A percentile compares a stretch with the other conserved stretches of the same genome.
Evolutionary conservation across 2,329 filamentous ascomycete species (phyloP).

Genomic region (Aspergillus pseudotamarii): DNA sequence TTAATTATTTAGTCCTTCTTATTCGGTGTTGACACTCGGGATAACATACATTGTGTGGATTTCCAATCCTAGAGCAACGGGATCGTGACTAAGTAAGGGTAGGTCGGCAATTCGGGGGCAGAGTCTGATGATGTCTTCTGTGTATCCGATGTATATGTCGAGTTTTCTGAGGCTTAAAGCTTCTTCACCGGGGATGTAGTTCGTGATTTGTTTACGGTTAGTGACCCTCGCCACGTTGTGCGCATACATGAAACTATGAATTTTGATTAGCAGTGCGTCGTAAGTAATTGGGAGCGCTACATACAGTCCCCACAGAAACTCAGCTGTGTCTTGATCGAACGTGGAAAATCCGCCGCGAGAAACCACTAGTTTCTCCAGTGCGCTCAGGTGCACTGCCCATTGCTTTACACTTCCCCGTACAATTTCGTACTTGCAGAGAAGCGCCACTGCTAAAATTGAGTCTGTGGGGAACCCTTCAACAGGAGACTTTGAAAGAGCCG

Average conservation of each 20-base stretch:
- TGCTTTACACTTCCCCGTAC: conserved; percentile 42
- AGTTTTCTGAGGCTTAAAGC: conserved; percentile 31
- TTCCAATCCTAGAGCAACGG: conserved; percentile 26
- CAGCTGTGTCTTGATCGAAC: conserved; percentile 33
- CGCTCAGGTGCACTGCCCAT: conserved; percentile 41
- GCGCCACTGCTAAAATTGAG: conserved; percentile 36
- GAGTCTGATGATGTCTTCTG: conserved; percentile 38
- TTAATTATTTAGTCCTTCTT: background rate
- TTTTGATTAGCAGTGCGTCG: background rate
- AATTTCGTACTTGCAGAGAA: conserved; percentile 44
- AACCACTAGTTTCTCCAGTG: conserved; percentile 36
- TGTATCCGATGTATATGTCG: conserved; percentile 43
- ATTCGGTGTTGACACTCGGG: background rate
- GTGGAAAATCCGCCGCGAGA: conserved; percentile 35
- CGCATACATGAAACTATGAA: conserved; percentile 36
- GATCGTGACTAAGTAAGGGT: conserved; percentile 25
- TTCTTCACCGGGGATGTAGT: conserved; percentile 22
- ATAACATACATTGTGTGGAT: conserved; percentile 34
- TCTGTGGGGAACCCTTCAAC: conserved; percentile 31
- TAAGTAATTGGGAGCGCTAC: conserved; percentile 3
- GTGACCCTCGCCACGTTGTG: conserved; percentile 39
- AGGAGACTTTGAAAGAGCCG: conserved; percentile 24
- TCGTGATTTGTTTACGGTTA: conserved; percentile 30
- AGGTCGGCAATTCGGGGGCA: conserved; percentile 38
- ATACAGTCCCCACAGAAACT: conserved; percentile 40